Percentiles rank a stretch among this genome's conserved stretches.
Conservation (phyloP, 768 basidiomycete species). For the Coprinopsis strossmayeri region DNA sequence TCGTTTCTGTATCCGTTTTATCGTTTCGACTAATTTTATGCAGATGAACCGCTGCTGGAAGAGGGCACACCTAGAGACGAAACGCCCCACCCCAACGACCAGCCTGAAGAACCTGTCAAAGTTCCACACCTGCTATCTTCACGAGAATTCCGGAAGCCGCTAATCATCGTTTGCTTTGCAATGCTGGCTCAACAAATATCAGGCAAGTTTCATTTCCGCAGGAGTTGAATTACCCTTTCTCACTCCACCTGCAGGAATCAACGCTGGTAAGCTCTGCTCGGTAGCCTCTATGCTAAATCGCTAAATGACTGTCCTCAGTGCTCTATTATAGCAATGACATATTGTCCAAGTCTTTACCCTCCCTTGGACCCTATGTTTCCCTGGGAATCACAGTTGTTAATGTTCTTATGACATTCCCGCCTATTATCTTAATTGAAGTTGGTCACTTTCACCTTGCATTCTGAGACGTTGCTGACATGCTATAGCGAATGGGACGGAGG, state of each 20-base stretch:
- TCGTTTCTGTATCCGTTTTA: background rate
- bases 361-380: slow-evolving; percentile 75
- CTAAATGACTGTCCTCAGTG: slow-evolving; percentile 38
- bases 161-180: slow-evolving; percentile 58
- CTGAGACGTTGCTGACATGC: too few species aligned
- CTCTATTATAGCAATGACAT: slow-evolving; percentile 91
- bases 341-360: slow-evolving; percentile 71
- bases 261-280: slow-evolving; percentile 43
- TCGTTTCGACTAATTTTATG: slow-evolving; percentile 19
- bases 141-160: slow-evolving; percentile 52
- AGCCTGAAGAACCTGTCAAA: slow-evolving; percentile 30
- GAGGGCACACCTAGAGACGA: slow-evolving; percentile 17
- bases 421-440: slow-evolving; percentile 84
- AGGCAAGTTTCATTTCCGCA: slow-evolving; percentile 31
- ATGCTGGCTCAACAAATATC: slow-evolving; percentile 81
- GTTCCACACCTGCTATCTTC: slow-evolving; percentile 46
- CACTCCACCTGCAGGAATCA: slow-evolving; percentile 48
- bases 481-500: slow-evolving; percentile 72
- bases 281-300: too few species aligned
- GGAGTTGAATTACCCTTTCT: background rate
- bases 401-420: slow-evolving; percentile 77
- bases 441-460: too few species aligned
- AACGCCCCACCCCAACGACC: slow-evolving; percentile 15
- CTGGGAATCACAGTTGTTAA: slow-evolving; percentile 83
- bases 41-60: slow-evolving; percentile 34